These are phyloP conservation scores for Akanthomyces muscarius DNA, from an alignment of 2,329 filamentous ascomycete genomes.

Conservation along the genomic window DNA sequence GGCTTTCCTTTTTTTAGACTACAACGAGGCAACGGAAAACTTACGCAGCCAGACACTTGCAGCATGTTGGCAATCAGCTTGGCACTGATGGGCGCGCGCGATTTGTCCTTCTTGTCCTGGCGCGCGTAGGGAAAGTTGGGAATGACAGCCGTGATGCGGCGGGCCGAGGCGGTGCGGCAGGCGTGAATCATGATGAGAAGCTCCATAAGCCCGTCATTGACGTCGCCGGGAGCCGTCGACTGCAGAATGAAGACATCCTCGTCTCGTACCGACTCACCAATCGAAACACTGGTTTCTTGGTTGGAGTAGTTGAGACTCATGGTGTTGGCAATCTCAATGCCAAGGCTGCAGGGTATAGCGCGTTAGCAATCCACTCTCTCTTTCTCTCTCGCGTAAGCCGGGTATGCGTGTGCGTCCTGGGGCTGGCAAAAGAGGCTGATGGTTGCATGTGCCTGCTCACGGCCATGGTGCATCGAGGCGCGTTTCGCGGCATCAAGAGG, in stretches of 20 bases:
- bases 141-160: slow-evolving; percentile 90
- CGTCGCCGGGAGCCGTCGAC: slow-evolving; percentile 89
- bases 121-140: slow-evolving; percentile 96
- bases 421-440: not conserved
- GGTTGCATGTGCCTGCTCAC: not conserved
- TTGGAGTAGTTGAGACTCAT: slow-evolving; percentile 82
- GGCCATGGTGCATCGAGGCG: not conserved
- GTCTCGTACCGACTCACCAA: slow-evolving; percentile 92
- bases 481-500: not conserved
- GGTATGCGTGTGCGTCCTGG: not conserved
- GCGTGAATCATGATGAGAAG: slow-evolving; percentile 97
- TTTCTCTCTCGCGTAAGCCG: not conserved
- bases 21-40: slow-evolving; percentile 17
- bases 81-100: slow-evolving; percentile 90
- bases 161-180: slow-evolving; percentile 65
- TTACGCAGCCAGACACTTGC: slow-evolving; percentile 77
- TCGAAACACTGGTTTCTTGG: slow-evolving; percentile 84
- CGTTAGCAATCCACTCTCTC: slow-evolving; percentile 10
- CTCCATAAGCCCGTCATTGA: slow-evolving; percentile 98
- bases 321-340: slow-evolving; percentile 74
- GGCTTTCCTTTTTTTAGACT: not conserved
- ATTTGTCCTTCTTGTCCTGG: slow-evolving; percentile 95
- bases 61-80: slow-evolving; percentile 98
- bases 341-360: slow-evolving; percentile 50
- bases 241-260: slow-evolving; percentile 98